Evolutionary conservation across 78 protist species (phyloP).

Genomic region (Chrysochromulina parva): DNA sequence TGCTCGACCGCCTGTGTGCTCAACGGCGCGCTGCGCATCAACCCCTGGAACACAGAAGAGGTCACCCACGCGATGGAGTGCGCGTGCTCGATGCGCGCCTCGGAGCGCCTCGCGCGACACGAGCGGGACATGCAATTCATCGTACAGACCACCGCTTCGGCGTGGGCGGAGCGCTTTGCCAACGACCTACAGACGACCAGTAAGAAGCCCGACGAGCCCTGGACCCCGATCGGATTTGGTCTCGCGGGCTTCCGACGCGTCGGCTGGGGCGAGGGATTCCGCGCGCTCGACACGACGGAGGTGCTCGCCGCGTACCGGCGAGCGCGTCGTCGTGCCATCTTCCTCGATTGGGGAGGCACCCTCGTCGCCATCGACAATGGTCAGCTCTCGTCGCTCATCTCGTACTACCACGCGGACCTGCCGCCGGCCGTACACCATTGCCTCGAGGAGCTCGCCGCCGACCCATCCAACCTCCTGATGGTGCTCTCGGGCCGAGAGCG

Average conservation of each 20-base stretch:
- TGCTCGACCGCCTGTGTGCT: not conserved
- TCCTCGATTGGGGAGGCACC: slow-evolving; percentile 24
- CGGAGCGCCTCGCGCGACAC: not conserved
- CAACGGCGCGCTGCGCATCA: slow-evolving; percentile 8
- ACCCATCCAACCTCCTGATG: not conserved
- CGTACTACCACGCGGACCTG: not conserved
- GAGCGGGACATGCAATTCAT: not conserved
- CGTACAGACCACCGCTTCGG: not conserved
- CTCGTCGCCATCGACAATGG: not conserved
- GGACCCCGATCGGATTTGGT: not conserved
- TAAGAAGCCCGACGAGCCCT: not conserved
- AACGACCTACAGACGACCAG: not conserved
- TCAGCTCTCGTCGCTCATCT: not conserved
- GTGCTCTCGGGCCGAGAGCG: not conserved
- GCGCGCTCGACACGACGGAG: not conserved
- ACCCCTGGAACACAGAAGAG: not conserved
- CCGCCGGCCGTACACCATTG: not conserved
- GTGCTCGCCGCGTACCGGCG: slow-evolving; percentile 11
- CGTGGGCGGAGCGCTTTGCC: not conserved
- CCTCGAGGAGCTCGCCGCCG: not conserved
- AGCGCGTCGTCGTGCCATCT: not conserved
- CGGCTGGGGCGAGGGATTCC: not conserved
- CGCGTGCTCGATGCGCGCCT: not conserved
- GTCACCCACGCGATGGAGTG: not conserved
- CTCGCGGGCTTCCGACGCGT: not conserved